Conservation (phyloP, 768 basidiomycete species). For the Glaciozyma martinii region DNA sequence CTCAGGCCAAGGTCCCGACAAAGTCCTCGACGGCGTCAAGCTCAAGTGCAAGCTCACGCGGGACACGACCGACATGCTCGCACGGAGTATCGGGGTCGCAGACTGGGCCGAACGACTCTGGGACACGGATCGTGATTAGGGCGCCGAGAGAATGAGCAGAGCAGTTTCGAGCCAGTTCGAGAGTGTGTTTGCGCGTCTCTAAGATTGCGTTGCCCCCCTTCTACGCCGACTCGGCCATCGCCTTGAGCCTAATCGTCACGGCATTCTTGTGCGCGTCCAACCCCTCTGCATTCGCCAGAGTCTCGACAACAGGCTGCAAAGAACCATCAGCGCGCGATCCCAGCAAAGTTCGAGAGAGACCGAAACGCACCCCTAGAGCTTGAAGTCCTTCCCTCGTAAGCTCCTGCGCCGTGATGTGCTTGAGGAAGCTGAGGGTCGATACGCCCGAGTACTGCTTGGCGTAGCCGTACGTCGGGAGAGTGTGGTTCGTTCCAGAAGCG, state of each 20-base stretch:
- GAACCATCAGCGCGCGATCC: too few species aligned
- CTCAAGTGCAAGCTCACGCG: slow-evolving; percentile 21
- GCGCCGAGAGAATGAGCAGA: too few species aligned
- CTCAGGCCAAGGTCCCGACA: slow-evolving; percentile 8
- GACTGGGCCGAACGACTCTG: not conserved
- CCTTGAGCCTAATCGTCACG: slow-evolving; percentile 47
- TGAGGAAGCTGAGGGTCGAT: slow-evolving; percentile 94
- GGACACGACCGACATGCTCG: slow-evolving; percentile 18
- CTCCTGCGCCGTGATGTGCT: slow-evolving; percentile 96
- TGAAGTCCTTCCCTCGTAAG: slow-evolving; percentile 68
- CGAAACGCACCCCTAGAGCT: slow-evolving; percentile 49
- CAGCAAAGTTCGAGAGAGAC: not conserved
- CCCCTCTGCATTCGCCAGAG: slow-evolving; percentile 88
- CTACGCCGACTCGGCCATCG: not conserved
- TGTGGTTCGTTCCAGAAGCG: slow-evolving; percentile 97
- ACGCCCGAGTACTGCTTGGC: slow-evolving; percentile 90
- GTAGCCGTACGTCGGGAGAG: slow-evolving; percentile 58
- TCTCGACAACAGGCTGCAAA: slow-evolving; percentile 52
- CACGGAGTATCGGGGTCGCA: slow-evolving; percentile 14
- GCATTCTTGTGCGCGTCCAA: slow-evolving; percentile 93
- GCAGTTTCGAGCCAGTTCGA: too few species aligned
- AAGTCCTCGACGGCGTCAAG: slow-evolving; percentile 26
- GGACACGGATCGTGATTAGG: not conserved
- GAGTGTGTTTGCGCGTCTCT: too few species aligned
- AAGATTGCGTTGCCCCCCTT: too few species aligned